phyloP scores from a whole-genome alignment of 371 early-diverging fungal genomes.

The Apophysomyces ossiformis region DNA sequence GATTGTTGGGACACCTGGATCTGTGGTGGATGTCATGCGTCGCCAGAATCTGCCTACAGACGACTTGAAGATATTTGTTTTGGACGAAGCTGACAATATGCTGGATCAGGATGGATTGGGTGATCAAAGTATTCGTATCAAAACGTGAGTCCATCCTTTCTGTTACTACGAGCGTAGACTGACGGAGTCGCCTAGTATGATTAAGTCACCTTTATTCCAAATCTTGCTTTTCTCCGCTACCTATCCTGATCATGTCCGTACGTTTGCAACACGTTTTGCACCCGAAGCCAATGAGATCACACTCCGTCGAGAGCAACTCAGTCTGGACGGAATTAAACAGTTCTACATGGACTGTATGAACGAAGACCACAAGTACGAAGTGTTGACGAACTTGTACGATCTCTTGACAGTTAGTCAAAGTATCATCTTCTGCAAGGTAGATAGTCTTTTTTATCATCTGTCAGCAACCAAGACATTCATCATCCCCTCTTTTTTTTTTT shows the following conservation, averaged over 20 bases:
- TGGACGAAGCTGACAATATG: conserved; percentile 98
- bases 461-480: too few relatives aligned
- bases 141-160: conserved; percentile 51
- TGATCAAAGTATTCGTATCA: conserved; percentile 83
- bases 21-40: conserved; percentile 75
- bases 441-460: background rate
- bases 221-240: conserved; percentile 97
- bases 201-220: conserved; percentile 72
- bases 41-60: conserved; percentile 60
- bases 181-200: conserved; percentile 35
- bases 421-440: conserved; percentile 94
- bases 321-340: conserved; percentile 96
- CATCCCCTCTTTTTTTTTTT: background rate
- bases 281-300: conserved; percentile 87
- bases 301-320: conserved; percentile 87
- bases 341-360: conserved; percentile 93
- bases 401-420: conserved; percentile 95
- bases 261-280: conserved; percentile 81
- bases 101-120: conserved; percentile 87
- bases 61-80: conserved; percentile 76
- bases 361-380: conserved; percentile 81
- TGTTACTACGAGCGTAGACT: too few relatives aligned
- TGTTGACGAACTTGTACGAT: conserved; percentile 86
- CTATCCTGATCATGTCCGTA: conserved; percentile 83
- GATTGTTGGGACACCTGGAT: conserved; percentile 97